Percentiles rank a stretch among this genome's conserved stretches.
Conservation (phyloP, 2,329 filamentous ascomycete genomes). For the Colletotrichum orbiculare region DNA sequence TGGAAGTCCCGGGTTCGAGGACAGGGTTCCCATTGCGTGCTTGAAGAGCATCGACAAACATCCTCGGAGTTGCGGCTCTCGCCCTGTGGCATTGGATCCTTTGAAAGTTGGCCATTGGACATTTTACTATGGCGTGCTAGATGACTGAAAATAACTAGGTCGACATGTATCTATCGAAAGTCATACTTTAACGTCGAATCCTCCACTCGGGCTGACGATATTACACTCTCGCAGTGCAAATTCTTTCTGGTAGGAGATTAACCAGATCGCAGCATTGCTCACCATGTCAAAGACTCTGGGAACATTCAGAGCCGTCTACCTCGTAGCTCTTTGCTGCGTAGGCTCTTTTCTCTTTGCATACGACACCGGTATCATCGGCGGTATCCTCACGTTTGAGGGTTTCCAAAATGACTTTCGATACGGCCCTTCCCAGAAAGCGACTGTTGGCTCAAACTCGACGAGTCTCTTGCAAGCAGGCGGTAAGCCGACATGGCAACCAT, state of each 20-base stretch:
- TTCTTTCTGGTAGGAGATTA: neutral
- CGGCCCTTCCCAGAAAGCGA: slow-evolving; percentile 26
- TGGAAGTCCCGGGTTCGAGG: slow-evolving; percentile 1
- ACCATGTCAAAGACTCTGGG: slow-evolving; percentile 41
- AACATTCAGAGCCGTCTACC: slow-evolving; percentile 50
- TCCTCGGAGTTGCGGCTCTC: slow-evolving; percentile 14
- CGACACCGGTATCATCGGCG: slow-evolving; percentile 56
- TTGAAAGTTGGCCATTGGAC: neutral
- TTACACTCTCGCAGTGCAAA: neutral
- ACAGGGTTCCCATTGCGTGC: slow-evolving; percentile 19
- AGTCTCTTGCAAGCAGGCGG: no score
- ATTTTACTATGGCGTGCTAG: slow-evolving; percentile 16
- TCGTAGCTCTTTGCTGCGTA: slow-evolving; percentile 50
- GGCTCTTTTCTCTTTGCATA: slow-evolving; percentile 55
- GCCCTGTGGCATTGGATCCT: neutral
- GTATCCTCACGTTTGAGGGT: slow-evolving; percentile 50
- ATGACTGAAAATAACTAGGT: neutral
- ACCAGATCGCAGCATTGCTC: neutral
- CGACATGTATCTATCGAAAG: no score
- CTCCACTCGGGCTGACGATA: neutral
- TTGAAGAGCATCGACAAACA: neutral
- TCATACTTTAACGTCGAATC: neutral
- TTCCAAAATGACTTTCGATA: slow-evolving; percentile 53
- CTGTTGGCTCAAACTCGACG: no score
- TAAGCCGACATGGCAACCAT: no score